A percentile compares a stretch with the other conserved stretches of the same genome.
Evolutionary conservation across 2,329 filamentous ascomycete species (phyloP).

Genomic region (Geosmithia putterillii): DNA sequence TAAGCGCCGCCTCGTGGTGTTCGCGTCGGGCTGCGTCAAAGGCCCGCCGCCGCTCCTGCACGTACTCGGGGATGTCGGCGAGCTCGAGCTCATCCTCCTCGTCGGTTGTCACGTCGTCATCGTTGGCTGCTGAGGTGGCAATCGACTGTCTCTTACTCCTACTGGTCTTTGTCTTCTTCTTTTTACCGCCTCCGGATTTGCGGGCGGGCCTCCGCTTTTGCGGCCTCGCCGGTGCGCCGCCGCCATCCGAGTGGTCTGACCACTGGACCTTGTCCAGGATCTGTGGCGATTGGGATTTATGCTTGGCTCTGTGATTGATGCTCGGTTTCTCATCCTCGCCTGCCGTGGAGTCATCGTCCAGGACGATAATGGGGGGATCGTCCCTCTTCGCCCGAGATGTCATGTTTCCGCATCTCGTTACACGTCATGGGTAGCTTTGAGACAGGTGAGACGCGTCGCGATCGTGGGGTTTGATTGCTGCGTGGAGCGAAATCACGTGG

Average conservation of each 20-base stretch:
- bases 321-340: neutral
- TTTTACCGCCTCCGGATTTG: constrained; percentile 16
- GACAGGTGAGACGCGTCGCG: neutral
- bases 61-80: constrained; percentile 58
- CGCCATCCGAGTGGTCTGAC: constrained; percentile 43
- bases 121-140: constrained; percentile 5
- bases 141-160: constrained; percentile 12
- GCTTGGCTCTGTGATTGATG: neutral
- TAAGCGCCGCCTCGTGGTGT: constrained; percentile 57
- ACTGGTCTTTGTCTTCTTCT: neutral
- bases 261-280: constrained; percentile 33
- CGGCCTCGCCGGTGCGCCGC: constrained; percentile 47
- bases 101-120: constrained; percentile 4
- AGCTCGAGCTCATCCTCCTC: constrained; percentile 31
- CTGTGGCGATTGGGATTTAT: constrained; percentile 5
- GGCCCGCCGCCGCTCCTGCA: constrained; percentile 51
- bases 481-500: neutral
- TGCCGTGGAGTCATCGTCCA: neutral
- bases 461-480: neutral
- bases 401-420: neutral
- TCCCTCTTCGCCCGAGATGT: neutral
- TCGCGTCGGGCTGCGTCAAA: constrained; percentile 52
- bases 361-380: neutral
- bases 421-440: neutral
- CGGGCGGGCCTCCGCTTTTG: constrained; percentile 43